Base-by-base conservation (phyloP, 768 basidiomycete genomes). In the Amanita exitialis region DNA sequence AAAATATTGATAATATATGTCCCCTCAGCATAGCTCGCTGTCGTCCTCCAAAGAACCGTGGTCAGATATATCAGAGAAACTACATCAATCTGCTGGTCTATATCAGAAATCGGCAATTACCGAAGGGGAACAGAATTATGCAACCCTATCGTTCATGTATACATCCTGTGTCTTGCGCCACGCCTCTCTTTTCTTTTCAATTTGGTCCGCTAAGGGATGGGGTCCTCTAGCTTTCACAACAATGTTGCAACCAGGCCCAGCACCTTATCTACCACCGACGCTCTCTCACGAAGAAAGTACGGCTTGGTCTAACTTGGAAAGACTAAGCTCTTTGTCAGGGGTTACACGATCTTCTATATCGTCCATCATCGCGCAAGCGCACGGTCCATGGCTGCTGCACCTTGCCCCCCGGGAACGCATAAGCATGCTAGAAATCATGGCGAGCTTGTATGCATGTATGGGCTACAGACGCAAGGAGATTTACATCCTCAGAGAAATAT, bases 201-300 rank as follows among this genome's bases (percentile, higher is more conserved):
- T 90, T 7, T 87, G 88, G 86, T 81, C 85, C 41, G 78, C 84
- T n/a, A 87, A 89, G 63, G 91, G 91, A 20, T 91, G 90, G 84
- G 87, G 89, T 2, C 78, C 82, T 0, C 70, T 86, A 27, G 83
- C 89, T 3, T 82, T 90, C 56, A 78, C 80, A 15, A 78, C 78
- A 16, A 83, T 90, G 80, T 65, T 91, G 37, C 82, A 81, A 56
- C 76, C 81, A 27, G 81, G 74, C 38, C 71, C 79, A 6, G 74
- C 71, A 34, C 78, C 76, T 7, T 79, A 75, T 58, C 68, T 80
- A 54, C 80, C 84, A 16, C 80, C 80, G 9, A 77, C 79, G 0
- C 65, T 81, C 37, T 66, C 77, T 7, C 69, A 72, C 41, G 69
- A 68, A 7, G 70, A 74, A 9, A 61, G 64, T 25, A 70, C 68